Conservation (phyloP, 1,139 yeast species). For the Meyerozyma athensensis region DNA sequence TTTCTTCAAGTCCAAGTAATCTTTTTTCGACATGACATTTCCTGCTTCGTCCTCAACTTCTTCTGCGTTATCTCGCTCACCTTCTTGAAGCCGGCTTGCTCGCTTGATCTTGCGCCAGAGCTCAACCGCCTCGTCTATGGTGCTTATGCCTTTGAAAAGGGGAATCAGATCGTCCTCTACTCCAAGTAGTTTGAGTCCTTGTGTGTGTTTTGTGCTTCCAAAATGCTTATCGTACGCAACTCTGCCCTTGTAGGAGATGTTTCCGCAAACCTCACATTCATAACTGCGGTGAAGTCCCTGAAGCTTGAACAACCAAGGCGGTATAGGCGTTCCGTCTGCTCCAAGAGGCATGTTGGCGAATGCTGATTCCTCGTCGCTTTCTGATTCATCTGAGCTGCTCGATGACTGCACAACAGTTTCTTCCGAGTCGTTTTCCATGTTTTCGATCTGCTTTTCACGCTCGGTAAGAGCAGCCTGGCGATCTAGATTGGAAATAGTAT, state of each 20-base stretch:
- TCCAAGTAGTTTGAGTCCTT: slow-evolving; percentile 76
- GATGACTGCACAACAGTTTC: slow-evolving; percentile 22
- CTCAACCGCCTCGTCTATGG: slow-evolving; percentile 62
- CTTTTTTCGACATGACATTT: slow-evolving; percentile 81
- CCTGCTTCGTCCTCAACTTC: slow-evolving; percentile 93
- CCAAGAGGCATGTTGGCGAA: slow-evolving; percentile 68
- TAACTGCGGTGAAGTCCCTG: slow-evolving; percentile 78
- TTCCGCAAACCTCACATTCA: slow-evolving; percentile 85
- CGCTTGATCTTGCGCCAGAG: slow-evolving; percentile 49
- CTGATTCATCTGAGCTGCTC: slow-evolving; percentile 22
- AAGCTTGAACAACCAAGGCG: slow-evolving; percentile 86
- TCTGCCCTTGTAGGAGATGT: slow-evolving; percentile 69
- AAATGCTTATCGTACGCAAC: slow-evolving; percentile 72
- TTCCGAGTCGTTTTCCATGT: slow-evolving; percentile 27
- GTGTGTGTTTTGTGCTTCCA: slow-evolving; percentile 58
- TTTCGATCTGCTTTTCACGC: slow-evolving; percentile 60
- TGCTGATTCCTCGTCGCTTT: slow-evolving; percentile 17
- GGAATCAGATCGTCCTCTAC: slow-evolving; percentile 37
- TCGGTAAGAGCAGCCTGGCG: slow-evolving; percentile 70
- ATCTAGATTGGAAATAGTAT: slow-evolving; percentile 60
- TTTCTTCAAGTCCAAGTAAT: slow-evolving; percentile 75
- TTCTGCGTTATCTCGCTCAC: slow-evolving; percentile 50
- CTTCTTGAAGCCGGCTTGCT: slow-evolving; percentile 34
- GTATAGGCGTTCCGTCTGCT: slow-evolving; percentile 87
- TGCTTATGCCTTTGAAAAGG: slow-evolving; percentile 60